Percentiles rank a stretch among this genome's conserved stretches.
Evolutionary conservation across 306 rosid genomes (phyloP).

Genomic region (Cucurbita ficifolia): DNA sequence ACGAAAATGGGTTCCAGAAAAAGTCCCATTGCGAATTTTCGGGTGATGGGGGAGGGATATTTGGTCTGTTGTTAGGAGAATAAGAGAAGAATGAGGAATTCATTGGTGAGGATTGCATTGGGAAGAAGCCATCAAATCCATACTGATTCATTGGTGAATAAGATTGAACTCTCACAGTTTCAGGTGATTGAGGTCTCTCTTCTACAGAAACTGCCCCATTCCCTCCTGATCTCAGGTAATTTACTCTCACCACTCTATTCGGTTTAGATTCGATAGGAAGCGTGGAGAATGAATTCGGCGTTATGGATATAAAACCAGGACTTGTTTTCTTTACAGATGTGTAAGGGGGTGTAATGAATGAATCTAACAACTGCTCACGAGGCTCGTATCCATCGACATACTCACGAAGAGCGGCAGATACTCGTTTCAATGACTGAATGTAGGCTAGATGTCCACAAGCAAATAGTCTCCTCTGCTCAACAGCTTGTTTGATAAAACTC

Average conservation of each 20-base stretch:
- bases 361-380: constrained; percentile 35
- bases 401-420: constrained; percentile 70
- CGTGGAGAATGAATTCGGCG: constrained; percentile 32
- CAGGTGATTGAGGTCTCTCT: constrained; percentile 71
- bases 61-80: constrained; percentile 45
- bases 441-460: constrained; percentile 67
- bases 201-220: constrained; percentile 56
- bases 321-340: constrained; percentile 44
- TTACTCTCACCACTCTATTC: constrained; percentile 37
- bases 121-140: constrained; percentile 46
- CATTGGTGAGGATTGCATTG: constrained; percentile 50
- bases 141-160: constrained; percentile 41
- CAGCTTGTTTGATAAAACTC: constrained; percentile 70
- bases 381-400: constrained; percentile 58
- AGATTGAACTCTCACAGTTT: constrained; percentile 45
- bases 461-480: constrained; percentile 54
- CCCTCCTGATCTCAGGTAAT: constrained; percentile 59
- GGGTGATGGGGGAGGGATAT: constrained; percentile 64
- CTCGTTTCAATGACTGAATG: constrained; percentile 50
- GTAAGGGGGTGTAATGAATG: constrained; percentile 48
- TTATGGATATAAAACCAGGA: constrained; percentile 43
- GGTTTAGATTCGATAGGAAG: constrained; percentile 30
- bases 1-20: constrained; percentile 86
- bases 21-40: constrained; percentile 78
- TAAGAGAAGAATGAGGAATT: constrained; percentile 42